Conservation (phyloP, 1,284 basidiomycete species). For the Afroboletus lepidellus region DNA sequence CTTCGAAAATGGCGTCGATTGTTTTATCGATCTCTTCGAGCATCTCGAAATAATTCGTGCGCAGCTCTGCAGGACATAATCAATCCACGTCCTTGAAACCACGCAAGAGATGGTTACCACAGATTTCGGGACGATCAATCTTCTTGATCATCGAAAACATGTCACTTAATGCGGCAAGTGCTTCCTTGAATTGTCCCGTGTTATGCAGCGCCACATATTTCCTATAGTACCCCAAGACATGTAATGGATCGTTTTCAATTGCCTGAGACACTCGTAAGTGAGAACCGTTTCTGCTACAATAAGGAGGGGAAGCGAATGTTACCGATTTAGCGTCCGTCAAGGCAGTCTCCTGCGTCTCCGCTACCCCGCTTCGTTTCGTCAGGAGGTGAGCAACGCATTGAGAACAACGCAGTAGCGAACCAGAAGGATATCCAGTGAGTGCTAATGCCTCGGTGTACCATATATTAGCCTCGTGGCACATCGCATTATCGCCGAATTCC, state of each 20-base stretch:
- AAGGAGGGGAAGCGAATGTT: neutral
- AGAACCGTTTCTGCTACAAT: too few species aligned
- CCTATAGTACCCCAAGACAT: constrained; percentile 7
- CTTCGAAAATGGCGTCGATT: neutral
- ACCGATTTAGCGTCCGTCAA: constrained; percentile 8
- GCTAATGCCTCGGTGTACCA: constrained; percentile 2
- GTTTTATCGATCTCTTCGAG: neutral
- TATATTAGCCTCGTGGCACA: neutral
- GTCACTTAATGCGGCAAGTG: neutral
- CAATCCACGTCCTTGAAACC: neutral
- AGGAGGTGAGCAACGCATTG: neutral
- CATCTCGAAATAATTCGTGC: neutral
- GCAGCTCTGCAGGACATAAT: constrained; percentile 3
- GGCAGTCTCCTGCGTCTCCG: neutral
- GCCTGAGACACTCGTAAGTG: neutral
- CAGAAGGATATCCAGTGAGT: neutral
- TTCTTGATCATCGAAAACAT: neutral
- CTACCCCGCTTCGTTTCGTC: neutral
- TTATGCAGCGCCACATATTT: constrained; percentile 3
- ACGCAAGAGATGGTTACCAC: neutral
- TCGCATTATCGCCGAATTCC: neutral
- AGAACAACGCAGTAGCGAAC: too few species aligned
- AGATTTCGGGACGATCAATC: neutral
- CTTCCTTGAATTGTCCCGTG: neutral
- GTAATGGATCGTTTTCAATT: neutral